Evolutionary conservation across 306 rosid species (phyloP).

Genomic region (Glycine latifolia): DNA sequence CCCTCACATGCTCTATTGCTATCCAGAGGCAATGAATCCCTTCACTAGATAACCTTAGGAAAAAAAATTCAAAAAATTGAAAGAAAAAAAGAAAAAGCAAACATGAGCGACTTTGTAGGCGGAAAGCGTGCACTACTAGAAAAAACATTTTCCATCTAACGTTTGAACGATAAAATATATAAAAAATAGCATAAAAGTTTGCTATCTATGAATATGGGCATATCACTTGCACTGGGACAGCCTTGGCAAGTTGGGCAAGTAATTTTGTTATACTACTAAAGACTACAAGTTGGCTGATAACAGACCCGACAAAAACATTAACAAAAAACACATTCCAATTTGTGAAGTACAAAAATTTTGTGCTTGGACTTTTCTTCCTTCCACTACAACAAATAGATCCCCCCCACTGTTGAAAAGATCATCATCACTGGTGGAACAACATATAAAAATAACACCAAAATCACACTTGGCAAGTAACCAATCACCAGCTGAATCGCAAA

Average conservation of each 20-base stretch:
- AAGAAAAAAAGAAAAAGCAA: no score
- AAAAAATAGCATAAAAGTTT: no score
- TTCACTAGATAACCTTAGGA: no score
- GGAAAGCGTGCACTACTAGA: no score
- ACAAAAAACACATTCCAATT: constrained; percentile 97
- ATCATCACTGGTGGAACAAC: constrained; percentile 85
- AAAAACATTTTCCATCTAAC: no score
- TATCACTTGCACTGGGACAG: no score
- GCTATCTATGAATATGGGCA: no score
- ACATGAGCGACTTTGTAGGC: no score
- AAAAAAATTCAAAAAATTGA: no score
- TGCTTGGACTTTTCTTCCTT: constrained; percentile 88
- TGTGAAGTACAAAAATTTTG: constrained; percentile 82
- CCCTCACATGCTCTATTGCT: no score
- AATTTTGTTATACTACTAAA: constrained; percentile 76
- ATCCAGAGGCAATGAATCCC: no score
- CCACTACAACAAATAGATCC: constrained; percentile 87
- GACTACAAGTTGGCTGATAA: constrained; percentile 65
- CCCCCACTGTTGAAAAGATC: constrained; percentile 75
- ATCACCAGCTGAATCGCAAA: constrained; percentile 71
- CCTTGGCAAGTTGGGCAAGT: constrained; percentile 77
- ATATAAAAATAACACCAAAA: constrained; percentile 72
- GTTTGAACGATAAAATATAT: no score
- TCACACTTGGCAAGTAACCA: constrained; percentile 93
- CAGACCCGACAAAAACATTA: constrained; percentile 82